Percentiles rank a stretch among this genome's conserved stretches.
Conservation (phyloP, 139 green algal species). For the Medakamo hakoo region DNA sequence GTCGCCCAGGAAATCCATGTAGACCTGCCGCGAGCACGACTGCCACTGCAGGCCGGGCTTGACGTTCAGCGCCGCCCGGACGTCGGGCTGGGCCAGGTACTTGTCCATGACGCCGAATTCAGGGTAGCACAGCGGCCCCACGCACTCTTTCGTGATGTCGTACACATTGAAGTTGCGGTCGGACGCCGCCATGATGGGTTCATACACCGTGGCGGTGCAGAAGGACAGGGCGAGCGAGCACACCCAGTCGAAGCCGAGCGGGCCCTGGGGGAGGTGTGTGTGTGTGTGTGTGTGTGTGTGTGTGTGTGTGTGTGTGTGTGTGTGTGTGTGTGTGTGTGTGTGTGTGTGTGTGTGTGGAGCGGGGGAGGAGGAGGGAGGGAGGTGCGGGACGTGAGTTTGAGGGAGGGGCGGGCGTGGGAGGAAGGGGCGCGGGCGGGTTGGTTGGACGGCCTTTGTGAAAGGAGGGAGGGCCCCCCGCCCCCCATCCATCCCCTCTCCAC, state of each 20-base stretch:
- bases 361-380: too few species aligned
- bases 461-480: too few species aligned
- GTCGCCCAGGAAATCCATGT: background rate
- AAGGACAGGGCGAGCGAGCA: constrained; percentile 54
- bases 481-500: too few species aligned
- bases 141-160: constrained; percentile 70
- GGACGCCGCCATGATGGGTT: constrained; percentile 15
- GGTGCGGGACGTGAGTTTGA: too few species aligned
- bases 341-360: too few species aligned
- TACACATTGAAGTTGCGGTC: constrained; percentile 61
- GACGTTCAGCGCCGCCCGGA: constrained; percentile 45
- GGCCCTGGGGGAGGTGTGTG: too few species aligned
- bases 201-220: constrained; percentile 35
- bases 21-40: background rate
- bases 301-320: too few species aligned
- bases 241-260: constrained; percentile 18
- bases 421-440: too few species aligned
- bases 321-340: too few species aligned
- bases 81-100: constrained; percentile 41
- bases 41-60: background rate
- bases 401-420: too few species aligned
- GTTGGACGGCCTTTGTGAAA: too few species aligned
- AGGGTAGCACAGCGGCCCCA: constrained; percentile 63
- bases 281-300: too few species aligned
- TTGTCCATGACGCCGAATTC: constrained; percentile 39